Evolutionary conservation across 2,329 filamentous ascomycete genomes (phyloP), one percentile per base, ranked within the genome.

Genomic region (Exophiala sp.): DNA sequence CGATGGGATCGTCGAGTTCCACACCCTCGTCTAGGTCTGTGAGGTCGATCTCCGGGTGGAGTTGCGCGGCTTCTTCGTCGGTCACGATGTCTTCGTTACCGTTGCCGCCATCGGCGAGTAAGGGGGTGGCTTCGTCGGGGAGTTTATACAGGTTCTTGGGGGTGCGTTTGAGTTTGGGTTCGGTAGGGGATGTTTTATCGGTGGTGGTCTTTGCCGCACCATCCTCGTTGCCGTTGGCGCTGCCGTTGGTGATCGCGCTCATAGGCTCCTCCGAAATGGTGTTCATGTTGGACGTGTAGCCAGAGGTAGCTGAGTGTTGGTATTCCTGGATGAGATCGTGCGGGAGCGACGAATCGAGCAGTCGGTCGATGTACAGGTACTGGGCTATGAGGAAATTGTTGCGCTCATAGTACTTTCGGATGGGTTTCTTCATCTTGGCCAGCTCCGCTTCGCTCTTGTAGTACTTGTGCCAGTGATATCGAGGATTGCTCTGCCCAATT

Each of bases 321-420:
- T 96, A 96, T 71, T 96, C 91, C 66, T 95, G 91, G 54, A 97
- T 84, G 41, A 97, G 77, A 64, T 92, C 86, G 66, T 95, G 91
- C 1, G 91, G 91, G n/a, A 96, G 82, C 29, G 89, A 91, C 7
- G 90, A 96, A 72, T 96, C 91, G 57, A 97, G 80, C 52, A 97
- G 77, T 48, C 87, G 83, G 72, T 96, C 92, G 64, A 96, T 96
- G 69, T 95, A 96, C 59, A 95, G 78, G 69, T 96, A 97, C 68
- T 95, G 88, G 69, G 94, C 88, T 55, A 97, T 84, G 40, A 96
- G 78, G 62, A 86, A 85, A 72, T 97, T 97, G 67, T 86, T 92
- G 40, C 89, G 84, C 75, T 95, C 86, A 67, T 97, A 95, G 73
- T 96, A 96, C 65, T 86, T 68, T 43, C 91, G 87, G 56, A 95